Base-by-base conservation (phyloP, 2,329 filamentous ascomycete genomes). In the Periconia sp. region DNA sequence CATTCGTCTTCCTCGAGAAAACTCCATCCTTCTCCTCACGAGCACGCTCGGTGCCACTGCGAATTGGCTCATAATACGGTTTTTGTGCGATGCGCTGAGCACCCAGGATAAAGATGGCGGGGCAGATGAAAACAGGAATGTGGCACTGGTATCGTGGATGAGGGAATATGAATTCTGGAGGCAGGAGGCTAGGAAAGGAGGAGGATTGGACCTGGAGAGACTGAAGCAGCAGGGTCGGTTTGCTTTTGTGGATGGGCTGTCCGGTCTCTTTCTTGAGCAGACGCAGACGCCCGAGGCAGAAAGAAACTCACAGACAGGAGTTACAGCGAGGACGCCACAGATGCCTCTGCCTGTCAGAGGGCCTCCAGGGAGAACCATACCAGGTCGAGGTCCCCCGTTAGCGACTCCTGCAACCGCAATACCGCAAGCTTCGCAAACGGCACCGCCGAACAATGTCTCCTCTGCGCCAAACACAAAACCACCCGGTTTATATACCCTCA, bases 131-230 rank as follows among this genome's bases (percentile, higher is more conserved):
- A 80, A 29, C 6, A 19, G 29, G 8, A 68, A 66, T 13, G 70
- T 96, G 1, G 77, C 96, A 3, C 76, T 96, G 3, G 84, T 94
- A 44, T 95, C 88, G 73, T 96, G 94, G 71, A 73, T 95, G 70
- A 80, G 89, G 47, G 87, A 92, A 58, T 81, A 80, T 51, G 74
- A 80, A 1, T 95, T 95, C 64, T 96, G 91, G 90, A 84, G 76
- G 50, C 81, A 85, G 3, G 86, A 88, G 36, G 80, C 79, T 2
- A 79, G 82, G 39, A 85, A 85, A 68, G 69, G 90, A 61, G 87
- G 53, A 80, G 88, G 88, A 2, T 63, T 94, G 35, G 89, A 95
- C 69, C 73, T 94, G 36, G 80, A 86, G 13, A 77, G 77, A 5
- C 67, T 86, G 4, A 69, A 72, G 39, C 75, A 76, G 24, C 79